A percentile compares a stretch with the other conserved stretches of the same genome.
Conservation (phyloP, 2,329 filamentous ascomycete species). For the Colletotrichum lentis region DNA sequence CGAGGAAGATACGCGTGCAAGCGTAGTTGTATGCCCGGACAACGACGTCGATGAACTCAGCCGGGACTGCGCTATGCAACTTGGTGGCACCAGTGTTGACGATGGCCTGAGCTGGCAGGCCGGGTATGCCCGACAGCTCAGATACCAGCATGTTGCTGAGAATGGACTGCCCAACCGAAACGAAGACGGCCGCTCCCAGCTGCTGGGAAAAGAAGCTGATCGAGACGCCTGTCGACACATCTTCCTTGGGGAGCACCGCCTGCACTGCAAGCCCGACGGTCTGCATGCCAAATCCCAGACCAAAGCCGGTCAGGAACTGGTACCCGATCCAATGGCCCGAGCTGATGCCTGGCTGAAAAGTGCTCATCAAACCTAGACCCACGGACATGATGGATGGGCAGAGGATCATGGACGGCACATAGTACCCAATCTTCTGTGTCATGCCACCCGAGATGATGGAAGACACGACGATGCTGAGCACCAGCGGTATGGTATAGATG, state of each 20-base stretch:
- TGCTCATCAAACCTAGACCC: slow-evolving; percentile 66
- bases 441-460: slow-evolving; percentile 57
- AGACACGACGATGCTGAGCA: slow-evolving; percentile 63
- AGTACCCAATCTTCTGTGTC: slow-evolving; percentile 66
- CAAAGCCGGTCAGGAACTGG: slow-evolving; percentile 67
- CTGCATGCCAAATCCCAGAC: slow-evolving; percentile 67
- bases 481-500: slow-evolving; percentile 64
- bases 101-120: slow-evolving; percentile 53
- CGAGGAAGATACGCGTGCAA: slow-evolving; percentile 69
- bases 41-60: slow-evolving; percentile 61
- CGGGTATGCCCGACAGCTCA: slow-evolving; percentile 51
- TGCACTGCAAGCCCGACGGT: slow-evolving; percentile 65
- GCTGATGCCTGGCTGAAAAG: slow-evolving; percentile 57
- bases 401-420: slow-evolving; percentile 64
- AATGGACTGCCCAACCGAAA: slow-evolving; percentile 64
- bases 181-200: slow-evolving; percentile 66
- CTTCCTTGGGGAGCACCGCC: slow-evolving; percentile 59
- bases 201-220: slow-evolving; percentile 67
- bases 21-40: slow-evolving; percentile 71
- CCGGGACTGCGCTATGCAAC: slow-evolving; percentile 61
- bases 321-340: slow-evolving; percentile 66
- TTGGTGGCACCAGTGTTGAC: slow-evolving; percentile 65
- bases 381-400: slow-evolving; percentile 59
- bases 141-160: slow-evolving; percentile 57
- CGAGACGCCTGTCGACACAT: slow-evolving; percentile 64